Base-by-base conservation (phyloP, 345 rosid species). In the Syzygium aromaticum region DNA sequence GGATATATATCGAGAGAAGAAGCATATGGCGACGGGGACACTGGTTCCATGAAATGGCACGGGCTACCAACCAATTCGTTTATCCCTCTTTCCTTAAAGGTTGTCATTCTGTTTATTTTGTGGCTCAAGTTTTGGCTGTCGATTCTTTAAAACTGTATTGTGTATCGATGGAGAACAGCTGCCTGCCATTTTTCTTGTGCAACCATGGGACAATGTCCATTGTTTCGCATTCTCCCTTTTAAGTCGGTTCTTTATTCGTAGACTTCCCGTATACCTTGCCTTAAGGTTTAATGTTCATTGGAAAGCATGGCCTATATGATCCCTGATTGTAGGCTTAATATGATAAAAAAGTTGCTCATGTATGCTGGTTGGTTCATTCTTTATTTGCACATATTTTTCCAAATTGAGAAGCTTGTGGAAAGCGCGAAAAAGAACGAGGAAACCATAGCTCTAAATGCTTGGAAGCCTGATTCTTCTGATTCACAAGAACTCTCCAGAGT, bases 1-100 rank as follows among this genome's bases (percentile, higher is more conserved):
- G 88, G 85, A 78, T 78, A 30, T 90, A 17, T 92, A 90, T 40
- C 2, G 30, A 54, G 86, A 59, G 84, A 87, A 93, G 94, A 28
- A 63, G 38, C 77, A 63, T 63, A 28, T 63, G 77, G 77, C 9
- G 11, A 93, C 90, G 92, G 25, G 67, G 46, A 16, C 38, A 14
- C 77, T 63, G 38, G 19, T 28, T 3, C 77, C 77, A 14, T 63
- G 38, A 63, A 63, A n/a, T 63, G 77, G 77, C 38, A 14, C 77
- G 7, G 1, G 10, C 10, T 28, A 63, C 77, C 33, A 5, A 0
- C 27, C 12, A n/a, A n/a, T n/a, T 61, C 13, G 67, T 11, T 61
- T 61, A 33, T 61, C 33, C 33, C 67, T 61, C 67, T 61, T 25
- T 61, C 67, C 27, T 61, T 61, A 27, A 27, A 61, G 67, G 38